phyloP scores from a whole-genome alignment of 2,329 filamentous ascomycete genomes.

The Rhynchosporium agropyri region DNA sequence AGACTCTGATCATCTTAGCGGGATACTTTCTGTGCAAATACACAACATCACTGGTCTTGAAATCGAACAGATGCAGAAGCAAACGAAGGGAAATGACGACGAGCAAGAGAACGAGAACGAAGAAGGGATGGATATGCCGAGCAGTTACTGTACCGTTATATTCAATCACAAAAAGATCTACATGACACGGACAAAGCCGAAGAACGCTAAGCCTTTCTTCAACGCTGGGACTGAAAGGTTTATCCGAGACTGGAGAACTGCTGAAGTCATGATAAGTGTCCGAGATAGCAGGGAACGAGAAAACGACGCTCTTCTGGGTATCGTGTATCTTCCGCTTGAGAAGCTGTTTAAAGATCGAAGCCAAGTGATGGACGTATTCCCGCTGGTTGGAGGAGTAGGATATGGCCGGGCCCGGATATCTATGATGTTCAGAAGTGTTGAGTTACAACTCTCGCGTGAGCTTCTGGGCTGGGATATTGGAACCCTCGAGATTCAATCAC shows the following conservation, averaged over 20 bases:
- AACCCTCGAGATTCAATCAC: conserved; percentile 64
- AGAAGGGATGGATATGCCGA: conserved; percentile 64
- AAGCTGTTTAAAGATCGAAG: conserved; percentile 64
- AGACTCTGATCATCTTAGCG: conserved; percentile 61
- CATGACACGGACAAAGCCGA: conserved; percentile 74
- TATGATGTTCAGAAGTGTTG: conserved; percentile 72
- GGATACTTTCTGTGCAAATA: conserved; percentile 54
- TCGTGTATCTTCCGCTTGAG: conserved; percentile 67
- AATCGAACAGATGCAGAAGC: conserved; percentile 34
- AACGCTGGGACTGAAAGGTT: conserved; percentile 76
- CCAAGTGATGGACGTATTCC: conserved; percentile 67
- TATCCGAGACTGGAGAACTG: conserved; percentile 66
- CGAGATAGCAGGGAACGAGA: conserved; percentile 70
- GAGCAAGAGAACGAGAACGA: conserved; percentile 63
- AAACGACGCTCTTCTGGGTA: conserved; percentile 69
- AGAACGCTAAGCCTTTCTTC: conserved; percentile 78
- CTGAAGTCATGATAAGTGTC: conserved; percentile 69
- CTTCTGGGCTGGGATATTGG: conserved; percentile 72
- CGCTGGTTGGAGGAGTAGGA: conserved; percentile 71
- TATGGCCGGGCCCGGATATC: conserved; percentile 70
- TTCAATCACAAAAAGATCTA: conserved; percentile 72
- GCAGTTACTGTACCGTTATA: conserved; percentile 72
- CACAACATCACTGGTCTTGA: conserved; percentile 39
- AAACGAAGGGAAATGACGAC: conserved; percentile 25
- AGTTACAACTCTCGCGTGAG: conserved; percentile 60